Base-by-base conservation (phyloP, 306 rosid genomes). In the Bauhinia variegata region DNA sequence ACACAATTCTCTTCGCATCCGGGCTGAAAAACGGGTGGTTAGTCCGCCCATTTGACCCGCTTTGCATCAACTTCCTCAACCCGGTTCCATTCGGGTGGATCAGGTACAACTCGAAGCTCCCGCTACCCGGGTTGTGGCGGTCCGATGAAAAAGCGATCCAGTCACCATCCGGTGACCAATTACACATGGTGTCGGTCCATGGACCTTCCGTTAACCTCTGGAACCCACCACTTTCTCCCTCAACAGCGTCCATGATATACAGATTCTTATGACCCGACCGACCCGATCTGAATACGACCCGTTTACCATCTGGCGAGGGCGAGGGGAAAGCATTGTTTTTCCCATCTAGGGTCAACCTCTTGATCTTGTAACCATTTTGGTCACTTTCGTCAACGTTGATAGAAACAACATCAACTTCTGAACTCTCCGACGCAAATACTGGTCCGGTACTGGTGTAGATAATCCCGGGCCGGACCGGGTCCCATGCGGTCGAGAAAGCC, bases 161-260 rank as follows among this genome's bases (percentile, higher is more conserved):
- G 5, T 92, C 83, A 2, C 96, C 96, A 55, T 81, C 75, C 0
- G 98, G 96, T 2, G 96, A 89, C 96, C 98, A 92, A 46, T 49
- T 84, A 14, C 91, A 84, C 98, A 92, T 92, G 0, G 96, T 92
- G 65, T 92, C 98, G 0, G 83, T 77, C 96, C 98, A 92, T 0
- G 76, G 68, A 0, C 96, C 98, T 36, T 78, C 77, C 0, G 98
- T 92, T 3, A 92, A 66, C 54, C 85, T 73, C 0, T 39, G 63
- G 1, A 89, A 78, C 51, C 74, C 84, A 2, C 62, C 23, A 0
- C 28, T 70, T 65, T 92, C 98, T n/a, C 96, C 98, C 0, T 48
- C 74, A 37, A 71, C 74, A 0, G 96, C 84, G 13, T 89, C 96
- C 96, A 89, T 89, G 8, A 92, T 57, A 60, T 89, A 87, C 0